Conservation (phyloP, 768 basidiomycete species). For the Pulveroboletus sp. region DNA sequence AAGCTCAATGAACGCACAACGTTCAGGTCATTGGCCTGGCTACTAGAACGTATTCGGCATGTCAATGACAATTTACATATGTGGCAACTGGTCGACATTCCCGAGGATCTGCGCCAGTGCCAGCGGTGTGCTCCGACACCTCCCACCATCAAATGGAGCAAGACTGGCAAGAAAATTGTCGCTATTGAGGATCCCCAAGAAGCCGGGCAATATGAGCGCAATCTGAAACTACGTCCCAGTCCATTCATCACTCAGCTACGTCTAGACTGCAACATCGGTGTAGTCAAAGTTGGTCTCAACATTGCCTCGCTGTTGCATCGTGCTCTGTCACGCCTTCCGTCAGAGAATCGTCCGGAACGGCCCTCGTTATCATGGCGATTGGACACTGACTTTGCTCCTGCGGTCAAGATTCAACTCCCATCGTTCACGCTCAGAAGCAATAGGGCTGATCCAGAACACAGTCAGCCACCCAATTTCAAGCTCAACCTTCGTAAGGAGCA, state of each 20-base stretch:
- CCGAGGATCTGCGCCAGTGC: constrained; percentile 51
- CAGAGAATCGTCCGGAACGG: constrained; percentile 41
- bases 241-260: constrained; percentile 85
- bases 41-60: constrained; percentile 76
- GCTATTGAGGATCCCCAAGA: constrained; percentile 81
- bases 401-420: constrained; percentile 51
- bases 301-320: constrained; percentile 83
- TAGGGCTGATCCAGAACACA: constrained; percentile 60
- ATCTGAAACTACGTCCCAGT: constrained; percentile 78
- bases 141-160: constrained; percentile 74
- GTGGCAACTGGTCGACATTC: constrained; percentile 60
- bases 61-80: constrained; percentile 57
- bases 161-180: constrained; percentile 49
- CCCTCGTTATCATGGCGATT: constrained; percentile 72
- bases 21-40: constrained; percentile 81
- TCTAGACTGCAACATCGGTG: constrained; percentile 57
- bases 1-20: constrained; percentile 79
- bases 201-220: constrained; percentile 85
- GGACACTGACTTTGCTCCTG: constrained; percentile 69
- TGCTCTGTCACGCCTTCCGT: constrained; percentile 74
- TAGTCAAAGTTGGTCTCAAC: constrained; percentile 83
- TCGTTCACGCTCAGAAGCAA: constrained; percentile 76
- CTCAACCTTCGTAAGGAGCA: constrained; percentile 77
- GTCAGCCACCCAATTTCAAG: constrained; percentile 75
- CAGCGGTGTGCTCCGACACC: constrained; percentile 76